Evolutionary conservation across 345 rosid genomes (phyloP).

Genomic region (Melastoma malabathricum): DNA sequence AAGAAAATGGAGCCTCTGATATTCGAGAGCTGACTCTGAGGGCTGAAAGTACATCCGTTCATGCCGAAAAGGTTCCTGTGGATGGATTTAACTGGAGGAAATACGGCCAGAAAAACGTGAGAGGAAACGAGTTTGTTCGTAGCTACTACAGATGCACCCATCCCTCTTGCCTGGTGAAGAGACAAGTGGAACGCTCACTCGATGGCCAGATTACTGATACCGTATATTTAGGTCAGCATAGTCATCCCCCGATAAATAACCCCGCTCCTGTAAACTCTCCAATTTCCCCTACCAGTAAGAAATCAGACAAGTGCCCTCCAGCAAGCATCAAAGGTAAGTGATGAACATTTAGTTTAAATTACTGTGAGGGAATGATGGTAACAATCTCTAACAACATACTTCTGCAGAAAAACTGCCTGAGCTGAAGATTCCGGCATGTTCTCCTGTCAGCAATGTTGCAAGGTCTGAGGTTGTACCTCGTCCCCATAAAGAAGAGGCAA

Average conservation of each 20-base stretch:
- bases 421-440: conserved; percentile 26
- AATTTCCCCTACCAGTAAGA: conserved; percentile 38
- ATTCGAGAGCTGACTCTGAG: conserved; percentile 13
- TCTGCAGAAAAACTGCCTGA: conserved; percentile 34
- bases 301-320: conserved; percentile 20
- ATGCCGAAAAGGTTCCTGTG: conserved; percentile 62
- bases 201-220: conserved; percentile 57
- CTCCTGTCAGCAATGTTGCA: conserved; percentile 19
- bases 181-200: conserved; percentile 65
- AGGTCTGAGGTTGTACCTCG: conserved; percentile 20
- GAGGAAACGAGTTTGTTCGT: conserved; percentile 78
- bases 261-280: conserved; percentile 30
- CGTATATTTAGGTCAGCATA: conserved; percentile 63
- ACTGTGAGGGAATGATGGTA: neutral
- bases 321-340: conserved; percentile 31
- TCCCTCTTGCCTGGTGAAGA: conserved; percentile 71
- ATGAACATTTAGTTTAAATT: neutral
- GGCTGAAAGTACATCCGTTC: conserved; percentile 25
- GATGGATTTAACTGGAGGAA: conserved; percentile 93
- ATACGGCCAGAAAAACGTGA: conserved; percentile 89
- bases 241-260: conserved; percentile 47
- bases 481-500: conserved; percentile 26
- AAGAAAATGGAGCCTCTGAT: conserved; percentile 5
- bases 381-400: conserved; percentile 11
- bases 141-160: conserved; percentile 87